Base-by-base conservation (phyloP, 1,284 basidiomycete species). In the Coriolopsis trogii region DNA sequence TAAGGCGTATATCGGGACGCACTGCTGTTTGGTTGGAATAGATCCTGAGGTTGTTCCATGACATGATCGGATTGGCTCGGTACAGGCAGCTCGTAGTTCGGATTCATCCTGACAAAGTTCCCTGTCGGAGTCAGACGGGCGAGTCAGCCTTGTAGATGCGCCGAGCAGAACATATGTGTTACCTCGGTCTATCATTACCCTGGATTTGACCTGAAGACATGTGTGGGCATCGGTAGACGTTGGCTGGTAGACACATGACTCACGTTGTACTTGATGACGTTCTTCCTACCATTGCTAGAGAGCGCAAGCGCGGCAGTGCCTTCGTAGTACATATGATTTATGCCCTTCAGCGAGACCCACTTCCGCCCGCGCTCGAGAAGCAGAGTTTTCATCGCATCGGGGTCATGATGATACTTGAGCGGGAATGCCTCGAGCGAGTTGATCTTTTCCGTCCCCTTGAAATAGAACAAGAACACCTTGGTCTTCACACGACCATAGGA, bases 141-240 rank as follows among this genome's bases (percentile, higher is more conserved):
- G 2, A 21, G 28, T 5, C 25, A n/a, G 12, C 9, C 21, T 4
- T 4, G n/a, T 15, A 34, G 10, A 13, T n/a, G 26, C 21, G 21
- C 36, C 48, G 53, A n/a, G n/a, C n/a, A 55, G 36, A 84, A 66
- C 78, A 84, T 82, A 38, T 82, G 46, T 36, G 25, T 4, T 23
- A 76, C 76, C 71, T 62, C 78, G 64, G 58, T 84, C 82, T 34
- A 85, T 65, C 78, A 85, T 84, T 42, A 83, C 74, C 13, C 82
- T 58, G 3, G 65, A 64, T 24, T 65, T 63, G 9, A 66, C 51
- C 66, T 67, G 37, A 3, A 21, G n/a, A 12, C 9, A 6, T 7
- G 28, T 12, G 20, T 1, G 18, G 4, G 6, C 12, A 20, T 16
- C n/a, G 33, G 41, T 8, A 43, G 10, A 23, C 33, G 38, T 8